These are phyloP conservation scores for Linaria vulgaris DNA, from an alignment of 257 asterid genomes.

Conservation along the genomic window DNA sequence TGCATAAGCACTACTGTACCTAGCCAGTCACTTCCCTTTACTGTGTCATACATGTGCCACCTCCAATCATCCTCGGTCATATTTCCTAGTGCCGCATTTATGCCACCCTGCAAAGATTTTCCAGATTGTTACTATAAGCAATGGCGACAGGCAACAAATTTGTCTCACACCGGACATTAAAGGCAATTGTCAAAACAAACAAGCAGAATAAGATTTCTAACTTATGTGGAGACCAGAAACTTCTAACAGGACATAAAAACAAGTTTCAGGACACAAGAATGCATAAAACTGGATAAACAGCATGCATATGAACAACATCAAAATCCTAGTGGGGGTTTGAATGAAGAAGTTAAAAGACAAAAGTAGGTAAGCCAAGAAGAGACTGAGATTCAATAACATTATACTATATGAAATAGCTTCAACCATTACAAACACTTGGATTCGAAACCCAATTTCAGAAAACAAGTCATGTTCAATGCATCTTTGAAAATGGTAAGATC, in stretches of 20 bases:
- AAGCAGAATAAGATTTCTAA: neutral
- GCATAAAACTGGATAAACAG: neutral
- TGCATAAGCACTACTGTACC: constrained; percentile 43
- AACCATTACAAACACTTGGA: neutral
- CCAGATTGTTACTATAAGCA: neutral
- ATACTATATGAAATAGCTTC: too few relatives aligned
- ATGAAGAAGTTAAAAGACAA: neutral
- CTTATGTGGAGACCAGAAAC: neutral
- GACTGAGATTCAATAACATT: neutral
- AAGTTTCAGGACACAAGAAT: neutral
- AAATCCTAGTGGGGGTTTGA: neutral
- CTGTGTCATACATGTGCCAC: constrained; percentile 99
- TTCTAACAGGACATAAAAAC: neutral
- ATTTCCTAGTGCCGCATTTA: constrained; percentile 96
- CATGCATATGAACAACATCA: neutral
- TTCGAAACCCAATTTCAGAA: neutral
- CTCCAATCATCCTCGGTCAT: constrained; percentile 99
- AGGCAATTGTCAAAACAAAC: neutral
- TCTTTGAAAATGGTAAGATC: too few relatives aligned
- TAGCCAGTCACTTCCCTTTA: constrained; percentile 97
- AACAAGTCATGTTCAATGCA: neutral
- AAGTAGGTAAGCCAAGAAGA: neutral
- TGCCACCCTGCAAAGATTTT: constrained; percentile 68
- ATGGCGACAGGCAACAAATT: neutral
- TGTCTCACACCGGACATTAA: neutral